phyloP scores from a whole-genome alignment of 2,329 filamentous ascomycete species.

The Ilyonectria sp. region DNA sequence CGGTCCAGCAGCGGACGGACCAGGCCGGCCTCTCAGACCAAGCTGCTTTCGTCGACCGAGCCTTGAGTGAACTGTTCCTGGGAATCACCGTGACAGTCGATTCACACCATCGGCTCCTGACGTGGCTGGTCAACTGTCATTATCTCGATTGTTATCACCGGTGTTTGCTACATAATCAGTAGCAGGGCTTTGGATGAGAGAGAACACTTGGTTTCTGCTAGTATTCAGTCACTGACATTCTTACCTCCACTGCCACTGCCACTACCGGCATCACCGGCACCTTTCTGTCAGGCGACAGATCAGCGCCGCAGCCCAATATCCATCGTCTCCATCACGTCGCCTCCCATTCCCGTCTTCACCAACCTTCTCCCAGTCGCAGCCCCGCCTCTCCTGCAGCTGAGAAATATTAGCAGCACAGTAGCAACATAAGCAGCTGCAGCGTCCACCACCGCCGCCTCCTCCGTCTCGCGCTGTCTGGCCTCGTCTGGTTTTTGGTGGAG shows the following conservation, averaged over 20 bases:
- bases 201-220: background rate
- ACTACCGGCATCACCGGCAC: conserved; percentile 14
- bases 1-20: conserved; percentile 43
- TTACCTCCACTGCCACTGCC: background rate
- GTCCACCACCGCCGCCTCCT: conserved; percentile 16
- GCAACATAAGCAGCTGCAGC: conserved; percentile 20
- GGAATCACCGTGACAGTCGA: conserved; percentile 42
- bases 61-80: conserved; percentile 31
- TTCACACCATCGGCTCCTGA: conserved; percentile 26
- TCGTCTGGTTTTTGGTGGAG: conserved; percentile 27
- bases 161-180: background rate
- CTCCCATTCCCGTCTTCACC: conserved; percentile 24
- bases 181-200: background rate
- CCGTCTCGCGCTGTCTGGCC: conserved; percentile 27
- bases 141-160: background rate
- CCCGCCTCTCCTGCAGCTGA: conserved; percentile 28
- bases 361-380: conserved; percentile 28
- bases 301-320: conserved; percentile 21
- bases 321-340: conserved; percentile 17
- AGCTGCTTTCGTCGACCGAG: conserved; percentile 48
- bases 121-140: conserved; percentile 11
- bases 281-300: conserved; percentile 21
- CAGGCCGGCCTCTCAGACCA: conserved; percentile 42
- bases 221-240: background rate
- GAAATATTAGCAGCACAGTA: conserved; percentile 28